phyloP scores from a whole-genome alignment of 441 rosid genomes.

The Syzygium syzygioides region DNA sequence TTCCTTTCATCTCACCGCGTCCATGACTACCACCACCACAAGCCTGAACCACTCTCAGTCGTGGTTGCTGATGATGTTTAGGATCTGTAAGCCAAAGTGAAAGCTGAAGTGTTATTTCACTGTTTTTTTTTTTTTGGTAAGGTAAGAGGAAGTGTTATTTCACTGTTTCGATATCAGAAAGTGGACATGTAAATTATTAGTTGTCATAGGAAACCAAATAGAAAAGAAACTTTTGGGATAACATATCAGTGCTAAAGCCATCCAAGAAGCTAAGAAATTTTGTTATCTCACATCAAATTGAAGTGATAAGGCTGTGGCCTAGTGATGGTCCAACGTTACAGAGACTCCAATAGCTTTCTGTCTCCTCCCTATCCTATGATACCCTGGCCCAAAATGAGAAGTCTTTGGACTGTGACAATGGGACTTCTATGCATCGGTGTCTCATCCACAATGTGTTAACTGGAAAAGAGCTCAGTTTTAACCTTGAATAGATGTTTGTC shows the following conservation, averaged over 20 bases:
- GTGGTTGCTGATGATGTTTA: neutral
- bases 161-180: neutral
- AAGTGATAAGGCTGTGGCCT: neutral
- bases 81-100: neutral
- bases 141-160: neutral
- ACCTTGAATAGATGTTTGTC: neutral
- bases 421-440: neutral
- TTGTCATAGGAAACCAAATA: neutral
- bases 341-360: neutral
- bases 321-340: neutral
- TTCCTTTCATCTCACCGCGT: neutral
- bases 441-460: neutral
- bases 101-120: neutral
- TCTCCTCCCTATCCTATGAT: neutral
- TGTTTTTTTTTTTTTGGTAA: too few relatives aligned
- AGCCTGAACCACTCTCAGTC: neutral
- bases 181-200: neutral
- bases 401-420: neutral
- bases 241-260: neutral
- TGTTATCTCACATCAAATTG: neutral
- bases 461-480: neutral
- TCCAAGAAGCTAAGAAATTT: neutral
- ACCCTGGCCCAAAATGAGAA: neutral
- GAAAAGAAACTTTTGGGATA: neutral
- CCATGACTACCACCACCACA: neutral